Conservation (phyloP, 1,284 basidiomycete species). For the Ustilago tritici region DNA sequence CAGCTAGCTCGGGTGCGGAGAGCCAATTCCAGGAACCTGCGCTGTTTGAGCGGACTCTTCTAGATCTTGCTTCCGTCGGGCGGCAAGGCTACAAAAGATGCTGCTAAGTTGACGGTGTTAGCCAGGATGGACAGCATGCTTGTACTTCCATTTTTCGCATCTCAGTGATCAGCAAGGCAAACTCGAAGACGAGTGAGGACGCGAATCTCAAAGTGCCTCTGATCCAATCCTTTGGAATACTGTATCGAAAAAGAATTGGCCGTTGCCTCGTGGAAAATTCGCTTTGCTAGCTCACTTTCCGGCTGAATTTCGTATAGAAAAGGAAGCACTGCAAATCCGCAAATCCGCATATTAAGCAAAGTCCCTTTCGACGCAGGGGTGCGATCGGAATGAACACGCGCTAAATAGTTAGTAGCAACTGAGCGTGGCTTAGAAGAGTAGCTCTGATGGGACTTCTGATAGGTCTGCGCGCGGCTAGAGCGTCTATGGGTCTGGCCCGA, state of each 20-base stretch:
- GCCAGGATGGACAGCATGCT: no score
- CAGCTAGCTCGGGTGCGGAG: background rate
- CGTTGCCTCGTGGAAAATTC: no score
- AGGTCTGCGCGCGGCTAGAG: background rate
- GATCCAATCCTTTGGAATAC: no score
- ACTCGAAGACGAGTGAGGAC: no score
- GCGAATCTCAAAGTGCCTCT: no score
- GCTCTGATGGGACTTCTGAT: background rate
- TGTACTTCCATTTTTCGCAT: no score
- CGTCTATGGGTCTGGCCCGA: background rate
- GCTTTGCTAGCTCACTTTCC: background rate
- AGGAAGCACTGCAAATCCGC: background rate
- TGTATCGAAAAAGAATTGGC: no score
- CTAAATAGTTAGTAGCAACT: background rate
- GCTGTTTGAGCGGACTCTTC: background rate
- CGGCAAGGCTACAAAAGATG: no score
- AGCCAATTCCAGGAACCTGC: background rate
- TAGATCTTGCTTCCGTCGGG: background rate
- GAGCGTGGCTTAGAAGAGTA: no score
- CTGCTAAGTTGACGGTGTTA: no score
- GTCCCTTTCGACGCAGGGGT: slow-evolving; percentile 14
- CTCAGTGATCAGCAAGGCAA: no score
- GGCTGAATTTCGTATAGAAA: background rate
- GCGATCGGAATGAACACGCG: slow-evolving; percentile 14
- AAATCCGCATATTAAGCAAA: background rate